Base-by-base conservation (phyloP, 768 basidiomycete genomes). In the Tulasnella sp. region DNA sequence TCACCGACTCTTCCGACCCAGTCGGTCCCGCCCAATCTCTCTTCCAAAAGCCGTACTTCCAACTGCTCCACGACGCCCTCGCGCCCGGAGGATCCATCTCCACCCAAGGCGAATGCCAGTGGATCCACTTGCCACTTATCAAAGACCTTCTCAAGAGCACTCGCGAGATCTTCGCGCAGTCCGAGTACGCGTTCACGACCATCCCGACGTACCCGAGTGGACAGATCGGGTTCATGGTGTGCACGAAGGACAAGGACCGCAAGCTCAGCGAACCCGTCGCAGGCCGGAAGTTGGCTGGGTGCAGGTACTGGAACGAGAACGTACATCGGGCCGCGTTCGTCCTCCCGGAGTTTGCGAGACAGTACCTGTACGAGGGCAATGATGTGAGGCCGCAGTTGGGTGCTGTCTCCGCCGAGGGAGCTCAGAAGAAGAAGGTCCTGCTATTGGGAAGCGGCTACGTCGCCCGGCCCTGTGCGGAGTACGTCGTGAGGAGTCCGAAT, bases 131-230 rank as follows among this genome's bases (percentile, higher is more conserved):
- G 26, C 84, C 86, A 8, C 87, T 98, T 77, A 98, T 99, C 81
- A 82, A 85, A 72, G 84, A 89, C 73, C 86, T 98, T 68, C 85
- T 86, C 74, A 80, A 82, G 71, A 90, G 87, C 80, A 90, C 90
- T 47, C 83, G 86, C 71, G 81, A 82, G 62, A 81, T 97, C 74
- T 99, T 98, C 84, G 84, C 90, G 42, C 86, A 87, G 19, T 84
- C 89, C 44, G 90, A 94, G 78, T 99, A 97, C 79, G 97, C 94
- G 17, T 97, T 86, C 81, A 95, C 95, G 74, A 98, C 95, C 26
- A 95, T 98, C 76, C 96, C 96, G 0, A 97, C 95, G 17, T 99
- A 99, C 81, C 97, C 97, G 22, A 90, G 92, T n/a, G 97, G 97
- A 41, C 95, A 95, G 79, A 99, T 98, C 77, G 95, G 97, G 29